Evolutionary conservation across 164 flowering plant genomes (phyloP).

Genomic region (Pachysandra terminalis): DNA sequence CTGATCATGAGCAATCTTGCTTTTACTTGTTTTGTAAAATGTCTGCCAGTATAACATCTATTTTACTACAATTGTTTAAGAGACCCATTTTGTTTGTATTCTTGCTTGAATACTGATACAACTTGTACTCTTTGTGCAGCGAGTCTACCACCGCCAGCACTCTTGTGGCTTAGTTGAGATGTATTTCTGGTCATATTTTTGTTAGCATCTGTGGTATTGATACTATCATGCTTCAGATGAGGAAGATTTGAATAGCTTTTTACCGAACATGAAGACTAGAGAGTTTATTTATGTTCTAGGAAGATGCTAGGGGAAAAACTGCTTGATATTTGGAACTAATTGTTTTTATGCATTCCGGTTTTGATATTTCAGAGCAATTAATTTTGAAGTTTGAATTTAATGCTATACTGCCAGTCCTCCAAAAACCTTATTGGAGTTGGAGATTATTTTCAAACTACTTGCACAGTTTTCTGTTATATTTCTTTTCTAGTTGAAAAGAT

Average conservation of each 20-base stretch:
- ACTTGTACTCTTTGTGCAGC: conserved; percentile 33
- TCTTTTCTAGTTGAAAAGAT: no score
- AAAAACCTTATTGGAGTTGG: no score
- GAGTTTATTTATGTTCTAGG: neutral
- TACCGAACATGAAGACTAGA: no score
- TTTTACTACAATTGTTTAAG: no score
- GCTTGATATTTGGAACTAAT: neutral
- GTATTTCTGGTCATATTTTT: neutral
- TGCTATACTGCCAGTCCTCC: no score
- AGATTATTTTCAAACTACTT: neutral
- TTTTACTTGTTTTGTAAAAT: no score
- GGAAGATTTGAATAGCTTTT: neutral
- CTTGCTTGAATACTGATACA: neutral
- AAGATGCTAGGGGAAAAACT: no score
- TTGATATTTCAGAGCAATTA: neutral
- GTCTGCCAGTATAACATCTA: no score
- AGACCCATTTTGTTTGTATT: no score
- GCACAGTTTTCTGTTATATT: no score
- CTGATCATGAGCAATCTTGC: no score
- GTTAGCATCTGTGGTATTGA: neutral
- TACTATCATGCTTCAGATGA: neutral
- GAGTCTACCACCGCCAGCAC: conserved; percentile 94
- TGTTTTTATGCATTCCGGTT: neutral
- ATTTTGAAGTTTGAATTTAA: no score
- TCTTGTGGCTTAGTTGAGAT: conserved; percentile 62